Evolutionary conservation across 257 asterid species (phyloP), one percentile per base, ranked within the genome.

Genomic region (Przewalskia tangutica): DNA sequence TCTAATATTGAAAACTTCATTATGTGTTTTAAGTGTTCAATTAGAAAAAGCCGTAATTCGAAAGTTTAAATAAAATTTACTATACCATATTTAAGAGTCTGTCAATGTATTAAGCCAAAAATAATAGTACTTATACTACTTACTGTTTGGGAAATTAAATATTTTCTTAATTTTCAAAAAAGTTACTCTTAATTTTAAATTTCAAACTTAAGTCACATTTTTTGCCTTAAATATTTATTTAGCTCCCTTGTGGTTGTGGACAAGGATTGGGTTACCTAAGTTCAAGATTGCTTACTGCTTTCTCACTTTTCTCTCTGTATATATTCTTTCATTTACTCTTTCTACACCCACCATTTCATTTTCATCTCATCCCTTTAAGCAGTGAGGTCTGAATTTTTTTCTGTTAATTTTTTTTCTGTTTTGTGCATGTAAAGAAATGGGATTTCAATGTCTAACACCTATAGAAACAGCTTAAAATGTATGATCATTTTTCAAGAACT

Each of bases 341-440:
- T 64, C 77, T 53, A 27, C 83, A 80, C 77, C 83, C 68, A 54
- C 88, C 86, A 86, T 63, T 63, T 85, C 88, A 85, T 85, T 85
- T 76, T 83, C 79, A 58, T 59, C 86, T 82, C 58, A 44, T 84
- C 75, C 71, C 80, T 56, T 23, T 23, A 23, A 0, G 88, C 85
- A 60, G 84, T 83, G 87, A 86, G 91, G 86, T 89, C 67, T 85
- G 86, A 78, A 13, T 48, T 11, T 62, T 16, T 76, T n/a, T n/a
- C n/a, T n/a, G n/a, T n/a, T n/a, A n/a, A n/a, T 11, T 62, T 16
- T 76, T 18, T 46, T 20, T 83, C 55, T 42, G 55, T 68, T 38
- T 16, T 48, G 12, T 48, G 53, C 6, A 38, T 17, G 54, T 42
- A 48, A n/a, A 68, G 27, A 82, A 83, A 80, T 85, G 82, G 79